Evolutionary conservation across 257 asterid genomes (phyloP).

Genomic region (Solanum piurae): DNA sequence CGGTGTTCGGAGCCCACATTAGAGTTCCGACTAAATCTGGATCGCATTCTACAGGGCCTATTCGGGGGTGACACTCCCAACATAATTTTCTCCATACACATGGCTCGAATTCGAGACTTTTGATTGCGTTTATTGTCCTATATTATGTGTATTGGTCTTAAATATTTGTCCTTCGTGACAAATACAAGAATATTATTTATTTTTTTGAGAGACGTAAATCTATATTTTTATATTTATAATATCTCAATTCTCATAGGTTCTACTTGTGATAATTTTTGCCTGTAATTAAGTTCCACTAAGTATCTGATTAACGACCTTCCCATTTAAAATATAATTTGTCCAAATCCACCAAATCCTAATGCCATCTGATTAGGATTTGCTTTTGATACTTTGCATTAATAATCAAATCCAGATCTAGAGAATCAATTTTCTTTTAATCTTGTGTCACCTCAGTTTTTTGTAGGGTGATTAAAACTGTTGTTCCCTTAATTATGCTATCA

Average conservation of each 20-base stretch:
- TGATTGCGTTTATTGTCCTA: not conserved
- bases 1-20: no score
- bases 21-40: rapidly evolving
- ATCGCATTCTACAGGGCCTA: no score
- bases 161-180: not conserved
- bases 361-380: slow-evolving; percentile 20
- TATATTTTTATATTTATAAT: not conserved
- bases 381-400: not conserved
- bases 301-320: not conserved
- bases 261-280: not conserved
- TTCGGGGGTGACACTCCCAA: no score
- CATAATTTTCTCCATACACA: no score
- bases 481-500: not conserved
- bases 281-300: not conserved
- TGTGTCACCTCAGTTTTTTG: not conserved
- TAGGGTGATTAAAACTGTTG: not conserved
- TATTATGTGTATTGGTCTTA: not conserved
- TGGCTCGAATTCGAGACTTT: no score
- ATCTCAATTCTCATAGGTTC: not conserved
- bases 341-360: not conserved
- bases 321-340: not conserved
- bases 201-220: not conserved
- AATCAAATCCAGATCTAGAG: not conserved
- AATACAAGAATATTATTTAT: not conserved
- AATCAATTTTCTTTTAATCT: not conserved